A percentile compares a stretch with the other conserved stretches of the same genome.
phyloP scores from a whole-genome alignment of 2,329 filamentous ascomycete species.

The Arthroderma sp. region DNA sequence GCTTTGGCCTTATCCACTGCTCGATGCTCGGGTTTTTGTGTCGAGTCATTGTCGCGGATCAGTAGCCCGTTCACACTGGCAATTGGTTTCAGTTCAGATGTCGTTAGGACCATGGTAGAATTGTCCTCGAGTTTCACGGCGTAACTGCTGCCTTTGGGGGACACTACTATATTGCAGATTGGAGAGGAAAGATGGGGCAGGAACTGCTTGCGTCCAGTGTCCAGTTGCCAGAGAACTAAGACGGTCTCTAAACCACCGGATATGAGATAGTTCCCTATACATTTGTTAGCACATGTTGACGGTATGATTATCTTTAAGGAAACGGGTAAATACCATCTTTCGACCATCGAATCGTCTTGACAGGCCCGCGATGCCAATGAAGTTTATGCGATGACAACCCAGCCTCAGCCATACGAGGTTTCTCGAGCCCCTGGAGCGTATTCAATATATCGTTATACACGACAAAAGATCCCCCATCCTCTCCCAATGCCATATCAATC shows the following conservation, averaged over 20 bases:
- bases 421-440: slow-evolving; percentile 40
- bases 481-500: slow-evolving; percentile 68
- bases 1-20: slow-evolving; percentile 17
- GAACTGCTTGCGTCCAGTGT: slow-evolving; percentile 69
- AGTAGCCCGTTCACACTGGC: slow-evolving; percentile 78
- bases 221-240: slow-evolving; percentile 84
- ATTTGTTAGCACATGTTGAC: neutral
- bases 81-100: slow-evolving; percentile 73
- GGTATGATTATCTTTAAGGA: slow-evolving; percentile 22
- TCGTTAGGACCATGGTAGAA: slow-evolving; percentile 79
- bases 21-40: neutral
- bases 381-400: slow-evolving; percentile 49
- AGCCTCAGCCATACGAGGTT: slow-evolving; percentile 33
- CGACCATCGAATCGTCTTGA: slow-evolving; percentile 83
- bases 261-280: slow-evolving; percentile 73
- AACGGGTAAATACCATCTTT: slow-evolving; percentile 53
- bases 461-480: slow-evolving; percentile 62
- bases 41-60: slow-evolving; percentile 22
- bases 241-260: slow-evolving; percentile 86
- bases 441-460: slow-evolving; percentile 65
- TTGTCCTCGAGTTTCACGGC: slow-evolving; percentile 82
- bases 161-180: slow-evolving; percentile 75
- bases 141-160: slow-evolving; percentile 66
- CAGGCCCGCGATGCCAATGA: slow-evolving; percentile 83
- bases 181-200: slow-evolving; percentile 81